Evolutionary conservation across 2,329 filamentous ascomycete species (phyloP).

Genomic region (Phialemoniopsis sp.): DNA sequence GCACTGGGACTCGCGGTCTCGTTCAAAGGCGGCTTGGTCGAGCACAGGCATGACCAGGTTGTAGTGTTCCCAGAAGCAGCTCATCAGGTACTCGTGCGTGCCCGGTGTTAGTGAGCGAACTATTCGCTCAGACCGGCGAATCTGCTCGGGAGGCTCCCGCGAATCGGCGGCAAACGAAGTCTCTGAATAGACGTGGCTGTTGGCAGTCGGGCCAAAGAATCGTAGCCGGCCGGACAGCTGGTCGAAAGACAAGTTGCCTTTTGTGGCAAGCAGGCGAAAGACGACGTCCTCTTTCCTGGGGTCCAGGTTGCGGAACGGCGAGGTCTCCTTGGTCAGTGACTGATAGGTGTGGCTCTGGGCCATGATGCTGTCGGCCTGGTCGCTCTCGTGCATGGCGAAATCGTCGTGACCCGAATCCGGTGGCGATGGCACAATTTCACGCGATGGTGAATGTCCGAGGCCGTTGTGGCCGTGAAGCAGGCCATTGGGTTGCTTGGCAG

Average conservation of each 20-base stretch:
- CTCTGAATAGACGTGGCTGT: slow-evolving; percentile 45
- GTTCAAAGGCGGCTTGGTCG: slow-evolving; percentile 43
- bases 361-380: slow-evolving; percentile 13
- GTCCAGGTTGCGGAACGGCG: slow-evolving; percentile 27
- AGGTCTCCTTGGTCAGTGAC: slow-evolving; percentile 20
- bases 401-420: slow-evolving; percentile 28
- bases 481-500: slow-evolving; percentile 1
- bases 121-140: slow-evolving; percentile 39
- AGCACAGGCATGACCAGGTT: slow-evolving; percentile 44
- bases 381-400: slow-evolving; percentile 16
- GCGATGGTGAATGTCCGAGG: slow-evolving; percentile 8
- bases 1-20: slow-evolving; percentile 37
- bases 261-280: slow-evolving; percentile 41
- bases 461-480: slow-evolving; percentile 3
- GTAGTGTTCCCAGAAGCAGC: slow-evolving; percentile 47
- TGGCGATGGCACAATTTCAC: slow-evolving; percentile 19
- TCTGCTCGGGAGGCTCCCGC: slow-evolving; percentile 38
- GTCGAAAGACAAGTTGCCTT: slow-evolving; percentile 46
- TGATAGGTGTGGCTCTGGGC: slow-evolving; percentile 13
- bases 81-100: slow-evolving; percentile 49
- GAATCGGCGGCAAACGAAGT: slow-evolving; percentile 25
- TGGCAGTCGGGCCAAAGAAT: slow-evolving; percentile 50
- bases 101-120: slow-evolving; percentile 37
- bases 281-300: slow-evolving; percentile 42
- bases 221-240: slow-evolving; percentile 43